These are phyloP conservation scores for Hymenoscyphus fraxineus DNA, from an alignment of 2,329 filamentous ascomycete genomes.

Conservation along the genomic window DNA sequence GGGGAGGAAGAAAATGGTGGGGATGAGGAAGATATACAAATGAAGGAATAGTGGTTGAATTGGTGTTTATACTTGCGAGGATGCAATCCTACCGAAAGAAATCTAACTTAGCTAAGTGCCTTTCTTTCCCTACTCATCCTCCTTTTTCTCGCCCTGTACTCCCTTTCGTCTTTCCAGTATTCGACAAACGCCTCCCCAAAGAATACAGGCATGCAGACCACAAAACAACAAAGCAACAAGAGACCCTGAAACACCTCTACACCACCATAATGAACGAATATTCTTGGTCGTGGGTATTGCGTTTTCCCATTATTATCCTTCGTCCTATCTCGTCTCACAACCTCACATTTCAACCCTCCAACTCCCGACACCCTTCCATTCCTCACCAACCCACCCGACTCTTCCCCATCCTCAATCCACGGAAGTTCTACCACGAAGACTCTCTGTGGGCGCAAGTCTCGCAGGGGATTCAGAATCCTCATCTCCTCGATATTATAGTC, in stretches of 20 bases:
- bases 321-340: neutral
- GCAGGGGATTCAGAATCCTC: neutral
- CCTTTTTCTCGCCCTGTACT: neutral
- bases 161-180: neutral
- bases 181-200: neutral
- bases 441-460: neutral
- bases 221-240: neutral
- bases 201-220: neutral
- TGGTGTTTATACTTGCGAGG: neutral
- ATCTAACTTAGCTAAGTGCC: neutral
- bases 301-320: neutral
- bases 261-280: neutral
- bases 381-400: neutral
- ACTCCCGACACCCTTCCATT: neutral
- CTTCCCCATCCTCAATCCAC: neutral
- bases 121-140: neutral
- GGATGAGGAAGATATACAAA: slow-evolving; percentile 12
- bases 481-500: neutral
- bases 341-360: neutral
- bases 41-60: neutral
- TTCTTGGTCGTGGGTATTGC: neutral
- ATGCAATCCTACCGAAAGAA: neutral
- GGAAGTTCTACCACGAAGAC: neutral
- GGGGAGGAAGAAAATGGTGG: slow-evolving; percentile 10
- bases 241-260: neutral